Base-by-base conservation (phyloP, 345 rosid genomes). In the Moricandia arvensis region DNA sequence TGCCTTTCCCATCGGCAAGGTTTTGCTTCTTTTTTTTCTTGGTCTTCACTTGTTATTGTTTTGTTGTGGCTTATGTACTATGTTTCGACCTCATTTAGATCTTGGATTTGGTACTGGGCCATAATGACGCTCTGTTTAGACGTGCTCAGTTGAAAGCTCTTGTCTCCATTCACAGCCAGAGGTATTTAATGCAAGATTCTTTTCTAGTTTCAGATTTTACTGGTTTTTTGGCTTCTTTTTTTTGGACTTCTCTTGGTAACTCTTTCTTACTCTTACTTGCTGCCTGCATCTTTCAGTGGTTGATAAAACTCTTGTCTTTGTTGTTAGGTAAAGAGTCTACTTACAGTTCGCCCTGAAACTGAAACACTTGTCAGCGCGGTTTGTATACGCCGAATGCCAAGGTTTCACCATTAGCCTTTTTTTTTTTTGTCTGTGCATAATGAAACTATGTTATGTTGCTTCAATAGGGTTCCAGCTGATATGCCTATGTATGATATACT, bases 281-380 rank as follows among this genome's bases (percentile, higher is more conserved):
- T n/a, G n/a, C n/a, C n/a, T n/a, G n/a, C n/a, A n/a, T n/a, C n/a
- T n/a, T n/a, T n/a, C n/a, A n/a, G n/a, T n/a, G n/a, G n/a, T n/a
- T n/a, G n/a, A n/a, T n/a, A n/a, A n/a, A n/a, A n/a, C n/a, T n/a
- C 9, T 55, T 17, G 31, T 72, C 35, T 69, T 27, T 69, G 17
- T n/a, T n/a, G n/a, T 16, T 80, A 95, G 99, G 97, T 89, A 81
- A 95, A 92, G 88, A 92, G 93, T 75, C 96, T 95, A 69, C 97
- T 95, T 45, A 95, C 99, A 0, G 99, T 95, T 65, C 89, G 99
- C 59, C 97, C 99, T 59, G 99, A 95, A 82, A 95, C 99, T 35
- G 99, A 95, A 82, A 95, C 99, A 38, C 96, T 90, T 51, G 97
- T 92, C 71, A 92, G 94, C 70, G 96, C 99, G 6, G 97, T 95